Percentiles rank a stretch among this genome's conserved stretches.
Evolutionary conservation across 2,329 filamentous ascomycete genomes (phyloP).

Genomic region (Mycosphaerella sp.): DNA sequence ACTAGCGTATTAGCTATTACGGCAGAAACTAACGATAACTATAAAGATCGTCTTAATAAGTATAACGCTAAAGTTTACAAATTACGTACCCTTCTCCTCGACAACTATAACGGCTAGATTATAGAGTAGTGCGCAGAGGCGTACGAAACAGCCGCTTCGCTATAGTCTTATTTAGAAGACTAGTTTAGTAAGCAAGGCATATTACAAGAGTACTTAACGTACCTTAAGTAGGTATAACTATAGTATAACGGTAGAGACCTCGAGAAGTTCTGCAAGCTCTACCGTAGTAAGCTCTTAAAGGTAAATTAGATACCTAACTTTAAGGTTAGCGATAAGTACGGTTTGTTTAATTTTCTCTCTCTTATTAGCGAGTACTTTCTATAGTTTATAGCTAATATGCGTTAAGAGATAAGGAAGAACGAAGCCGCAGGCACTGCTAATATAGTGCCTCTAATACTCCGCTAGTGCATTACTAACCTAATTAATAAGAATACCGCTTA

Average conservation of each 20-base stretch:
- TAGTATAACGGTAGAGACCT: not conserved
- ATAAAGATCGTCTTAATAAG: not conserved
- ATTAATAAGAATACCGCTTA: not conserved
- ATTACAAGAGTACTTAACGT: not conserved
- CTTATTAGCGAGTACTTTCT: not conserved
- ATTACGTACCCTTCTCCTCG: not conserved
- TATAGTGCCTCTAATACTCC: not conserved
- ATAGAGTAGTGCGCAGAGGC: not conserved
- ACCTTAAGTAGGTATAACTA: not conserved
- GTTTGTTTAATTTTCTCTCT: not conserved
- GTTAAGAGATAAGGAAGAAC: not conserved
- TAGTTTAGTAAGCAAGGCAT: not conserved
- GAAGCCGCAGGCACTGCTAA: not conserved
- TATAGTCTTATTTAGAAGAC: not conserved
- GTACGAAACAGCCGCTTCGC: not conserved
- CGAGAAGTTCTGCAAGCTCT: not conserved
- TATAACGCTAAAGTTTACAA: not conserved
- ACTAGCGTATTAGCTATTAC: too few relatives aligned
- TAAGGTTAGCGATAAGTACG: not conserved
- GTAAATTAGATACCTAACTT: not conserved
- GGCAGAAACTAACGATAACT: not conserved
- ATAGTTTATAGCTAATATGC: not conserved
- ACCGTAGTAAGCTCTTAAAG: not conserved
- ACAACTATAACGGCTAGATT: not conserved
- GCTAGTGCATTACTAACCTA: not conserved